Percentiles rank a stretch among this genome's conserved stretches.
phyloP scores from a whole-genome alignment of 1,284 basidiomycete species.

The Moesziomyces antarcticus region DNA sequence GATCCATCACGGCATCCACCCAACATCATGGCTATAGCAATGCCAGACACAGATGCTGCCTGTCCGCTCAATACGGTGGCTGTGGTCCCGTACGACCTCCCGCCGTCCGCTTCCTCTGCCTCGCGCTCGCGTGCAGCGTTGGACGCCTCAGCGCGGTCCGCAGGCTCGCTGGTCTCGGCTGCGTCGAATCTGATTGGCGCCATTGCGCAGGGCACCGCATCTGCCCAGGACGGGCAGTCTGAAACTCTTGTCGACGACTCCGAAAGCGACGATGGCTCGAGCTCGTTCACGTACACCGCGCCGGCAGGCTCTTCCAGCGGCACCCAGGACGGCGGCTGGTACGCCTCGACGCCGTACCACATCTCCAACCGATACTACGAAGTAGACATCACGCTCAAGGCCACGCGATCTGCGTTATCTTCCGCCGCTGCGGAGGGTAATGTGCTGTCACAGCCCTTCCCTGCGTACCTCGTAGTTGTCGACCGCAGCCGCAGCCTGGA shows the following conservation, averaged over 20 bases:
- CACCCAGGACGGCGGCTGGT: constrained; percentile 8
- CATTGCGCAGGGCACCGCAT: constrained; percentile 33
- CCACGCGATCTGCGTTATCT: constrained; percentile 12
- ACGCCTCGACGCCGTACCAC: constrained; percentile 35
- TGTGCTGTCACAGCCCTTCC: constrained; percentile 14
- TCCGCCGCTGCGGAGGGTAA: background rate
- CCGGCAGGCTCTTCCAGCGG: background rate
- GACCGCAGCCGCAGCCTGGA: constrained; percentile 28
- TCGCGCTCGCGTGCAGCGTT: constrained; percentile 1
- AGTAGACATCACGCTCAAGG: constrained; percentile 47
- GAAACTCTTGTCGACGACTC: background rate
- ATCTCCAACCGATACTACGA: constrained; percentile 61
- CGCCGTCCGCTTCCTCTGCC: background rate
- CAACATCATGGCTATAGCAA: constrained; percentile 16
- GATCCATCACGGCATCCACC: no score
- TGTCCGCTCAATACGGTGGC: constrained; percentile 37
- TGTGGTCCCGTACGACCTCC: constrained; percentile 25
- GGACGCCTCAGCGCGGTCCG: constrained; percentile 2
- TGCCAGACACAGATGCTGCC: background rate
- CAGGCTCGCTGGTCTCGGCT: constrained; percentile 17
- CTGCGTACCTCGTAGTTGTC: constrained; percentile 40
- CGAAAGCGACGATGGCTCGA: constrained; percentile 27
- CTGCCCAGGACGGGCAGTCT: background rate
- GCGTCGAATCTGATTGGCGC: constrained; percentile 38
- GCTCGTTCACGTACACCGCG: constrained; percentile 37